A percentile compares a stretch with the other conserved stretches of the same genome.
phyloP scores from a whole-genome alignment of 2,329 filamentous ascomycete genomes.

The Diaporthe ampelina region DNA sequence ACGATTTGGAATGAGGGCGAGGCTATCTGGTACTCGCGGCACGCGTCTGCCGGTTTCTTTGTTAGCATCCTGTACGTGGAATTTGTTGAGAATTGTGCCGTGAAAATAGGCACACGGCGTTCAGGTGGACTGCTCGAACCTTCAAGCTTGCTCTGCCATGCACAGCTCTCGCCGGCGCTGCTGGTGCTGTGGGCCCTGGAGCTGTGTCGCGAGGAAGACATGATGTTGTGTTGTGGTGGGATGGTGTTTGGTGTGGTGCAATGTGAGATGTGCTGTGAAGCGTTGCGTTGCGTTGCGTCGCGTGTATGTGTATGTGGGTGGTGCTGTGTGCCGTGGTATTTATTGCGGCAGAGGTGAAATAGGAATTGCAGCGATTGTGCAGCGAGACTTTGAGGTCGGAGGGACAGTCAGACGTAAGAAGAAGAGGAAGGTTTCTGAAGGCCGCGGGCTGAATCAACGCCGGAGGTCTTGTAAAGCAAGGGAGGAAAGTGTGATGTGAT shows the following conservation, averaged over 20 bases:
- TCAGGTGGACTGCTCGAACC: constrained; percentile 42
- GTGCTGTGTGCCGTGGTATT: background rate
- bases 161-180: constrained; percentile 43
- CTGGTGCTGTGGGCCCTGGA: constrained; percentile 38
- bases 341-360: constrained; percentile 6
- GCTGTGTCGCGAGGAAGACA: constrained; percentile 41
- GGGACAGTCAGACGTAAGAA: background rate
- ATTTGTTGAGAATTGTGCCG: too few relatives aligned
- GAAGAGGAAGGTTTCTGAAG: background rate
- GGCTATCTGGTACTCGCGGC: constrained; percentile 48
- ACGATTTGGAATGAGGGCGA: constrained; percentile 51
- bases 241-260: background rate
- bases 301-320: background rate
- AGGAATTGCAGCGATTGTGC: background rate
- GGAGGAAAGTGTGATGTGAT: constrained; percentile 16
- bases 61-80: background rate
- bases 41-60: constrained; percentile 47
- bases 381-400: background rate
- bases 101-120: background rate
- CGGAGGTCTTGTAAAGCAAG: constrained; percentile 6
- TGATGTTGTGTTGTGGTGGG: constrained; percentile 39
- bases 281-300: background rate
- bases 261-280: background rate
- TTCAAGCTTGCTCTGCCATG: constrained; percentile 52
- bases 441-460: constrained; percentile 23